Percentiles rank a stretch among this genome's conserved stretches.
phyloP scores from a whole-genome alignment of 352 stramenopile species.

The Peronospora destructor region DNA sequence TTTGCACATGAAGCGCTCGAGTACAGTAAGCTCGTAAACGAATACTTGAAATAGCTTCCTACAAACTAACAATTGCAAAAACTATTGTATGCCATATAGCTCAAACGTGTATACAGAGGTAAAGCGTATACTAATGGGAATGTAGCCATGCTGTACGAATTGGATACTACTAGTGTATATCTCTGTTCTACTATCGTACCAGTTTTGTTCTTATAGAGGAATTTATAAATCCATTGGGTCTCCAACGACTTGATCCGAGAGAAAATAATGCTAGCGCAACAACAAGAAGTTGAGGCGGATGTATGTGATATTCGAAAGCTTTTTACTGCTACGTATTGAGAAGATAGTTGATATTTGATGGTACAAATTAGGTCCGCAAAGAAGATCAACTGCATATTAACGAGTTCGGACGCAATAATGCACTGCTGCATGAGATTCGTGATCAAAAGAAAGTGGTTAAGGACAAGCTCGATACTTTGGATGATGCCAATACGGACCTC shows the following conservation, averaged over 20 bases:
- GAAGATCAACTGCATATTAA: conserved; percentile 98
- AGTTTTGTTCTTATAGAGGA: conserved; percentile 22
- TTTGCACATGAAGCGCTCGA: conserved; percentile 47
- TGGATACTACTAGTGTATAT: too few relatives aligned
- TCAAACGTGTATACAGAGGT: too few relatives aligned
- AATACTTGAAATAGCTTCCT: neutral
- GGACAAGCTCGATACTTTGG: conserved; percentile 92
- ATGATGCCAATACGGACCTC: conserved; percentile 95
- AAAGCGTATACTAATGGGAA: too few relatives aligned
- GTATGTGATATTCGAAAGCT: conserved; percentile 27
- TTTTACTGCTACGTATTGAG: neutral
- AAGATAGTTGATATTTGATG: neutral
- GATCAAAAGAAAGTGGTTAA: conserved; percentile 88
- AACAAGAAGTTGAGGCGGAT: conserved; percentile 79
- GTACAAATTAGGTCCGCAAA: conserved; percentile 77
- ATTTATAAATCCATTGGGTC: conserved; percentile 14
- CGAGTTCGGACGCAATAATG: conserved; percentile 96
- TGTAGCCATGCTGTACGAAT: conserved; percentile 8
- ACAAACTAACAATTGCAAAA: too few relatives aligned
- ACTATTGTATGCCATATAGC: too few relatives aligned
- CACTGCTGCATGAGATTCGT: conserved; percentile 87
- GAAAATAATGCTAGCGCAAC: conserved; percentile 59
- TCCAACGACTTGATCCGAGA: neutral
- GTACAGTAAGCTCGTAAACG: conserved; percentile 41
- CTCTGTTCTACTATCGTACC: too few relatives aligned